These are phyloP conservation scores for Phytopythium chamaehyphon DNA, from an alignment of 352 stramenopile species.

Conservation along the genomic window DNA sequence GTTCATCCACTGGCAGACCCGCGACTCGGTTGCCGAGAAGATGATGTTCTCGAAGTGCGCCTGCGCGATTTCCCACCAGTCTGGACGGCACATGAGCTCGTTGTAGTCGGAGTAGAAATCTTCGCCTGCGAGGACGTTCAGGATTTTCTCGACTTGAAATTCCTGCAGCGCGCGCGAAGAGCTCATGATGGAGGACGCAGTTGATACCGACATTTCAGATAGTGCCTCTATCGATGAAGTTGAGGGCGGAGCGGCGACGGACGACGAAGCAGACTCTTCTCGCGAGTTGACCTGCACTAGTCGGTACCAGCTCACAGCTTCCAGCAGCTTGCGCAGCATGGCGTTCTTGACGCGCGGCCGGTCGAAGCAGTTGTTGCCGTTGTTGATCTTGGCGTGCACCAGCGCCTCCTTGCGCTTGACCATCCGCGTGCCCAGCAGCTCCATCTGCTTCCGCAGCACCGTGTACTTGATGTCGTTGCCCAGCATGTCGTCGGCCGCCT, in stretches of 20 bases:
- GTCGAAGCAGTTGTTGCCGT: constrained; percentile 66
- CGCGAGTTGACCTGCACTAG: constrained; percentile 76
- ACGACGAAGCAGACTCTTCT: constrained; percentile 54
- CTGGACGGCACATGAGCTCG: constrained; percentile 66
- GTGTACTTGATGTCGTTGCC: constrained; percentile 75
- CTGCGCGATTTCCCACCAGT: constrained; percentile 84
- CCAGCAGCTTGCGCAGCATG: constrained; percentile 73
- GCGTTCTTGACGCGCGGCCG: constrained; percentile 41
- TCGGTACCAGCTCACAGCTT: constrained; percentile 83
- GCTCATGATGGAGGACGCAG: constrained; percentile 13
- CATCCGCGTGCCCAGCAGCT: constrained; percentile 35
- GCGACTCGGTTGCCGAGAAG: constrained; percentile 60
- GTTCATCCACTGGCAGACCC: constrained; percentile 65
- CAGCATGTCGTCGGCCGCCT: constrained; percentile 62
- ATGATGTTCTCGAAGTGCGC: constrained; percentile 86
- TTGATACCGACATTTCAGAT: constrained; percentile 6
- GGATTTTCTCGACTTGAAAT: constrained; percentile 68
- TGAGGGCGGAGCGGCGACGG: constrained; percentile 25
- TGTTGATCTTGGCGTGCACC: constrained; percentile 48
- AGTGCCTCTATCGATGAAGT: constrained; percentile 5
- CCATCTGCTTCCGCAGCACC: constrained; percentile 55
- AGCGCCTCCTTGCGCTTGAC: constrained; percentile 46
- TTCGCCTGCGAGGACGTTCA: constrained; percentile 69
- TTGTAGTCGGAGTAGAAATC: constrained; percentile 84
- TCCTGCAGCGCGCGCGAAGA: constrained; percentile 45